These are phyloP conservation scores for Russula sp. DNA, from an alignment of 768 basidiomycete genomes.

Conservation along the genomic window DNA sequence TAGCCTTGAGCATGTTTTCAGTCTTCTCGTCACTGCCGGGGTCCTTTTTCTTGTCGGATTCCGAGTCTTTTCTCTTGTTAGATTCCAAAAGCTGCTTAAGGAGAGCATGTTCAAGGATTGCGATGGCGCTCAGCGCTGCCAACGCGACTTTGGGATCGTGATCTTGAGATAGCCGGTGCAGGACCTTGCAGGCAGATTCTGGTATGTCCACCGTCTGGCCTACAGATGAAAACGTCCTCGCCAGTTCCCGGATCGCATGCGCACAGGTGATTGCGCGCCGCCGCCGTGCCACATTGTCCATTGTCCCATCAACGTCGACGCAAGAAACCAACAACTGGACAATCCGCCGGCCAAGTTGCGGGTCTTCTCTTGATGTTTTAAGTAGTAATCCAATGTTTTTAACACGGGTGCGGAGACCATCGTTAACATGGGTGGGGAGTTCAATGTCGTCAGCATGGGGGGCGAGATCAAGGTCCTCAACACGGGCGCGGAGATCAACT, in stretches of 20 bases:
- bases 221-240: background rate
- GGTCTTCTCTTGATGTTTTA: background rate
- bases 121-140: background rate
- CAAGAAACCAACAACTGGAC: slow-evolving; percentile 9
- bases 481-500: background rate
- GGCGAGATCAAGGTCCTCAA: background rate
- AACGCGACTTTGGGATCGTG: background rate
- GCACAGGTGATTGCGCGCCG: slow-evolving; percentile 14
- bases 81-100: background rate
- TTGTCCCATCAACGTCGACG: background rate
- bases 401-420: background rate
- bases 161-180: background rate
- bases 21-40: background rate
- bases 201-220: background rate
- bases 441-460: background rate
- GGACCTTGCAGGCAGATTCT: background rate
- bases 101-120: background rate
- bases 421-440: too few relatives aligned
- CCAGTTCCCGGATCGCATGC: slow-evolving; percentile 12
- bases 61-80: too few relatives aligned
- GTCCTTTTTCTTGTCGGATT: background rate
- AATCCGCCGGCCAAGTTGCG: background rate
- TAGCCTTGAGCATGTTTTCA: background rate
- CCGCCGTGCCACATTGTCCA: slow-evolving; percentile 7
- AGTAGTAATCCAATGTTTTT: slow-evolving; percentile 5